Evolutionary conservation across 805 yeast species (phyloP), one percentile per base, ranked within the genome.

Genomic region (Saturnispora sekii): DNA sequence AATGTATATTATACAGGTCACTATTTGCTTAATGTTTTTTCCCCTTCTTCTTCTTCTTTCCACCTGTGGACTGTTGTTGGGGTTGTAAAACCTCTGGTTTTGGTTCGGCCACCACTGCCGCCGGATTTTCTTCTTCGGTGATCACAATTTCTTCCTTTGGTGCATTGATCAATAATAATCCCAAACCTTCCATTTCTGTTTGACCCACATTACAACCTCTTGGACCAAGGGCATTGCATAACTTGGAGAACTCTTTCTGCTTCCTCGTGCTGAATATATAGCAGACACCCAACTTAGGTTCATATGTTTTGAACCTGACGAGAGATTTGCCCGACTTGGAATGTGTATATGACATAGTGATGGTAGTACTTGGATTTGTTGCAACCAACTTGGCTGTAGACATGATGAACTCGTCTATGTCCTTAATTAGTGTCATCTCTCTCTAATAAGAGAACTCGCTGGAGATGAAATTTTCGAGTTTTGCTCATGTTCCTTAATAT

Each of bases 211-310:
- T 44, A 41, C 79, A 53, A 12, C 64, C 81, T 44, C 70, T 66
- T 5, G 88, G 88, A 0, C 95, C 95, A 40, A 87, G 57, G 6
- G 84, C 82, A 40, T 84, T 74, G 58, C 84, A 64, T 17, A 87
- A 57, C 52, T 89, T 73, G 18, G 85, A 77, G 38, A 88, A 73
- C 60, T 87, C 95, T 58, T 86, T 85, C 40, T 72, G 63, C 51
- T 81, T 80, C 50, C 66, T 65, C 1, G 90, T 78, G 48, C 67
- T 69, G 57, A 70, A 76, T 48, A 69, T 72, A 60, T 79, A 73
- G 48, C 79, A 71, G 35, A 78, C 69, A 7, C 89, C 89, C 14
- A 77, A 66, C 14, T 65, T 70, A 2, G 88, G 73, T 57, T 85
- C 87, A 53, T 63, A 79, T 0, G 83, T 71, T 57, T 82, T 84